Percentiles rank a stretch among this genome's conserved stretches.
These are phyloP conservation scores for Suillus subaureus DNA, from an alignment of 768 basidiomycete species.

Conservation along the genomic window DNA sequence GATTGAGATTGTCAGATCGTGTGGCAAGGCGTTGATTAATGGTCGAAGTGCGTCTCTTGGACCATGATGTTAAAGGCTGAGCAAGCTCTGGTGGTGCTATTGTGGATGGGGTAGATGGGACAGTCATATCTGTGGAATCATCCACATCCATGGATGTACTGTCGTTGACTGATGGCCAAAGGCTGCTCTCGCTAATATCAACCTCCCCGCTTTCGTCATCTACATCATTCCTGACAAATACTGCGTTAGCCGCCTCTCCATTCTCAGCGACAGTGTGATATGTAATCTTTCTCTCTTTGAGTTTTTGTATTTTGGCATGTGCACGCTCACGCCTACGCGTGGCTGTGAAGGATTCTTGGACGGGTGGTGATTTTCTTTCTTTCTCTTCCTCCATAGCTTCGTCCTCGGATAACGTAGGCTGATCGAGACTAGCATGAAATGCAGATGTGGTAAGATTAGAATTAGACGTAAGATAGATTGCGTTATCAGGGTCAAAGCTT, in stretches of 20 bases:
- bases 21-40: slow-evolving; percentile 6
- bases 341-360: slow-evolving; percentile 21
- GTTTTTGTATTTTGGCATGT: slow-evolving; percentile 53
- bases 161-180: slow-evolving; percentile 19
- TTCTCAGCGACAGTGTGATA: slow-evolving; percentile 34
- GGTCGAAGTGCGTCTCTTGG: neutral
- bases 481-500: slow-evolving; percentile 19
- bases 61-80: neutral
- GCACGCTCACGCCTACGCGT: slow-evolving; percentile 42
- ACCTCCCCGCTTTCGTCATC: slow-evolving; percentile 66
- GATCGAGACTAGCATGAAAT: slow-evolving; percentile 19
- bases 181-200: slow-evolving; percentile 46
- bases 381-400: slow-evolving; percentile 25
- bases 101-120: slow-evolving; percentile 10
- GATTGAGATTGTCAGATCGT: slow-evolving; percentile 14
- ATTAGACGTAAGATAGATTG: slow-evolving; percentile 30
- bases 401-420: slow-evolving; percentile 35
- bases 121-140: slow-evolving; percentile 2
- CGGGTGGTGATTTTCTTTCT: slow-evolving; percentile 7
- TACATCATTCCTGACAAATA: slow-evolving; percentile 57
- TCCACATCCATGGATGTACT: slow-evolving; percentile 20
- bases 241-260: slow-evolving; percentile 38
- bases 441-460: slow-evolving; percentile 29
- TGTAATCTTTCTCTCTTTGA: slow-evolving; percentile 55
- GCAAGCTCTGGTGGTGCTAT: slow-evolving; percentile 2